Percentiles rank a stretch among this genome's conserved stretches.
Conservation (phyloP, 257 asterid genomes). For the Gardenia jasminoides region DNA sequence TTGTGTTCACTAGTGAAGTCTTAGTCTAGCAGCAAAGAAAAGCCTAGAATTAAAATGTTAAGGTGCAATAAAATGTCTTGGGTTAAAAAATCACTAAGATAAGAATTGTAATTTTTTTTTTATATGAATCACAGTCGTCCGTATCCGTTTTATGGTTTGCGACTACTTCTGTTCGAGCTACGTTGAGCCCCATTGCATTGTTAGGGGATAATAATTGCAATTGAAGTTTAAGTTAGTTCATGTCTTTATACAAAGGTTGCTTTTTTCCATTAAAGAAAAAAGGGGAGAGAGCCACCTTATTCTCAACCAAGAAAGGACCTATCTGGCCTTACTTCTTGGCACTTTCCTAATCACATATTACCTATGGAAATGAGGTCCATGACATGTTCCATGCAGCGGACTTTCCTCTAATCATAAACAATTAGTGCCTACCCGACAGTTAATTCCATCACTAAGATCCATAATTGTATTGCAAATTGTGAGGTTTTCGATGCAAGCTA, state of each 20-base stretch:
- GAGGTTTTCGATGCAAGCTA: neutral
- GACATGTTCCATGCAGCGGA: slow-evolving; percentile 2
- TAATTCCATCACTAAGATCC: slow-evolving; percentile 5
- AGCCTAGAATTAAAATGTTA: too few relatives aligned
- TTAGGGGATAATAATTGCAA: too few relatives aligned
- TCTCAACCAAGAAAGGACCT: neutral
- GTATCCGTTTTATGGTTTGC: too few relatives aligned
- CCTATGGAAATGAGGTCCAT: neutral
- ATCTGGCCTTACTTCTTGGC: neutral
- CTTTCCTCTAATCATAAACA: slow-evolving; percentile 20
- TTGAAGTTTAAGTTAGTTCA: too few relatives aligned
- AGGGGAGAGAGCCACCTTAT: neutral
- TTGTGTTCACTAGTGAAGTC: too few relatives aligned
- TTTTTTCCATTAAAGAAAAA: neutral
- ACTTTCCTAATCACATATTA: neutral
- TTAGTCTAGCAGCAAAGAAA: too few relatives aligned
- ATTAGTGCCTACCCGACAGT: slow-evolving; percentile 18
- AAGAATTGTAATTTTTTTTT: too few relatives aligned
- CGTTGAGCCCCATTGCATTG: too few relatives aligned
- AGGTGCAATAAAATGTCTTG: too few relatives aligned
- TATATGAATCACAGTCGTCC: too few relatives aligned
- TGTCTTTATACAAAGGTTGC: neutral
- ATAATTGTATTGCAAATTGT: slow-evolving; percentile 15
- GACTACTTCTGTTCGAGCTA: too few relatives aligned
- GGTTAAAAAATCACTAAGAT: too few relatives aligned